Conservation (phyloP, 495 filamentous ascomycete genomes). For the Aspergillus homomorphus region DNA sequence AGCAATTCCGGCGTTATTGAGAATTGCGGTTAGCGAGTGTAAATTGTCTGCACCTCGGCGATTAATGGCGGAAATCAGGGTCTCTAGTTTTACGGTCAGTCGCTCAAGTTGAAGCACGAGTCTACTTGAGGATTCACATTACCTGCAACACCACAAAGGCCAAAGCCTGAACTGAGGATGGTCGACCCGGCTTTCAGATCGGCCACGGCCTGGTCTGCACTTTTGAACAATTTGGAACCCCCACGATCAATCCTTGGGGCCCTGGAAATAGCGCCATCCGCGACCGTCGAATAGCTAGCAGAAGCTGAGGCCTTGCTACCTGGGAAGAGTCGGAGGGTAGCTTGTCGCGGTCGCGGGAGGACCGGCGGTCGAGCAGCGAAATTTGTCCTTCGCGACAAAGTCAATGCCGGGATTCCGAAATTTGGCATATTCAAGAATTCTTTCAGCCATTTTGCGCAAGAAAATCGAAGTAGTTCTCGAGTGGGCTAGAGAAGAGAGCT, state of each 20-base stretch:
- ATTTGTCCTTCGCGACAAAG: constrained; percentile 30
- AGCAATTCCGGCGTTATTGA: constrained; percentile 86
- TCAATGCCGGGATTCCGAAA: constrained; percentile 26
- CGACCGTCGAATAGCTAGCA: constrained; percentile 26
- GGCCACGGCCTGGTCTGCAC: constrained; percentile 67
- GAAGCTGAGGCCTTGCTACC: neutral
- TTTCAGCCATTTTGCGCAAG: neutral
- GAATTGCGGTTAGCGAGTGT: constrained; percentile 76
- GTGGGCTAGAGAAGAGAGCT: constrained; percentile 2
- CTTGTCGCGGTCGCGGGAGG: constrained; percentile 23
- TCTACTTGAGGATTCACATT: neutral
- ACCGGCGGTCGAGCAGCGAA: constrained; percentile 25
- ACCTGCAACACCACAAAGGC: constrained; percentile 81
- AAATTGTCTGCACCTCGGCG: constrained; percentile 63
- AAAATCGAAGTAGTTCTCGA: neutral
- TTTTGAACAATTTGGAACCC: constrained; percentile 64
- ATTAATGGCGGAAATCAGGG: constrained; percentile 73
- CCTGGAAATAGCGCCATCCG: constrained; percentile 12
- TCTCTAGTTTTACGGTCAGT: constrained; percentile 45
- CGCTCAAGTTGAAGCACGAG: neutral
- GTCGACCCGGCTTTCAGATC: constrained; percentile 72
- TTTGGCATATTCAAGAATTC: constrained; percentile 26
- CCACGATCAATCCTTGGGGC: constrained; percentile 38
- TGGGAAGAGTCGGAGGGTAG: constrained; percentile 14
- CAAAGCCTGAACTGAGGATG: constrained; percentile 79